Base-by-base conservation (phyloP, 441 rosid genomes). In the Corymbia calophylla region DNA sequence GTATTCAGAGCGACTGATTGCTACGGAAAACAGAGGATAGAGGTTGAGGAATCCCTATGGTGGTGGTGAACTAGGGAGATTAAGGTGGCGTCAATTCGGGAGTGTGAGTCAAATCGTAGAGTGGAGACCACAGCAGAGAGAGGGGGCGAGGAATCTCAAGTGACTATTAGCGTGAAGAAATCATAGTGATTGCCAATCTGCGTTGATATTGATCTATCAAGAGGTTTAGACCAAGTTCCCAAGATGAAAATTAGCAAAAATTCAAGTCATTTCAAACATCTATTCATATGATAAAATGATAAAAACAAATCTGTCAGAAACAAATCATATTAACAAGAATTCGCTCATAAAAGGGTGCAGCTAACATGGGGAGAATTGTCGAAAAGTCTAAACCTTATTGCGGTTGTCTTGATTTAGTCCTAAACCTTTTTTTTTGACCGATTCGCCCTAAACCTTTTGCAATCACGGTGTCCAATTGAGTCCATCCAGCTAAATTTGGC, bases 101-200 rank as follows among this genome's bases (percentile, higher is more conserved):
- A 58, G 14, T 58, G 11, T 23, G 29, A 58, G 13, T 58, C 6
- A 25, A 12, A 58, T 58, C 0, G 44, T 39, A 39, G 44, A 39
- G 44, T 39, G 6, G 44, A 39, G 44, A 39, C 44, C 44, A 39
- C 44, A 39, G 44, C 44, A 39, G 0, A 58, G 64, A 58, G n/a
- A 10, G 25, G 6, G n/a, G 64, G 14, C 6, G 25, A 58, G n/a
- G 1, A 58, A 58, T 10, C n/a, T 58, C n/a, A 25, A 58, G n/a
- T 0, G 0, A 58, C 0, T 58, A 3, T 0, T 0, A 9, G 14
- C 6, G 0, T 6, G 25, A 58, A 25, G 64, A 58, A 58, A 58
- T 58, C n/a, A 10, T 23, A 10, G 14, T 23, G n/a, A 58, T 58
- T 58, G 7, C 25, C 25, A 58, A 58, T 58, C 3, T 58, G n/a